Evolutionary conservation across 495 filamentous ascomycete genomes (phyloP), one percentile per base, ranked within the genome.

Genomic region (Daldinia concentrica): DNA sequence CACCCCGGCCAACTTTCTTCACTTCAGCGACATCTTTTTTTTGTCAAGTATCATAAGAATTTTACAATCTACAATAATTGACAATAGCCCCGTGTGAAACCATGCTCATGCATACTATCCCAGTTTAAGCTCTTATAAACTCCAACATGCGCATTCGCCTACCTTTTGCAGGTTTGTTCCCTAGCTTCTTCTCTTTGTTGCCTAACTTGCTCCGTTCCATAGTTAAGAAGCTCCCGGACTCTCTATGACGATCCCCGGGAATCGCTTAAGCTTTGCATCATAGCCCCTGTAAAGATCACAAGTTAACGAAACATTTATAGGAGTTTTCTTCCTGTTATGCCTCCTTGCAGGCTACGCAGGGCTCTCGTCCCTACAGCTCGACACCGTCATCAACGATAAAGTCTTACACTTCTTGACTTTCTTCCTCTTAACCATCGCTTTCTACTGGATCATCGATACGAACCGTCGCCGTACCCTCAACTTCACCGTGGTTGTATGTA

Each of bases 391-490:
- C 64, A 93, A 94, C 85, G 94, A 97, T 86, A 97, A 98, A 81
- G 83, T 92, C 77, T 88, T 99, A 27, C 96, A 98, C 79, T 84
- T 93, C 75, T 50, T 95, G 55, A 92, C 91, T 68, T 98, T 99
- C 84, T 96, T 98, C 87, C 72, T 91, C 63, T 83, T 99, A 26
- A 95, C 96, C 12, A 79, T 92, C 39, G 82, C 84, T 73, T 98
- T 98, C 87, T 99, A 99, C 89, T 99, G 95, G 94, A 91, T 97
- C 75, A 79, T 97, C 74, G 95, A 99, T 76, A 94, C 94, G 48
- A 89, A 90, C 55, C 91, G 96, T 55, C 88, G 94, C 32, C 91
- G 95, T 64, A 90, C 88, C 22, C 81, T 97, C 15, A 92, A 98
- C 78, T 78, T 97, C 55, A 97, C 94, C 24, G 81, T 98, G n/a